phyloP scores from a whole-genome alignment of 257 asterid genomes.

The Plantago ovata region DNA sequence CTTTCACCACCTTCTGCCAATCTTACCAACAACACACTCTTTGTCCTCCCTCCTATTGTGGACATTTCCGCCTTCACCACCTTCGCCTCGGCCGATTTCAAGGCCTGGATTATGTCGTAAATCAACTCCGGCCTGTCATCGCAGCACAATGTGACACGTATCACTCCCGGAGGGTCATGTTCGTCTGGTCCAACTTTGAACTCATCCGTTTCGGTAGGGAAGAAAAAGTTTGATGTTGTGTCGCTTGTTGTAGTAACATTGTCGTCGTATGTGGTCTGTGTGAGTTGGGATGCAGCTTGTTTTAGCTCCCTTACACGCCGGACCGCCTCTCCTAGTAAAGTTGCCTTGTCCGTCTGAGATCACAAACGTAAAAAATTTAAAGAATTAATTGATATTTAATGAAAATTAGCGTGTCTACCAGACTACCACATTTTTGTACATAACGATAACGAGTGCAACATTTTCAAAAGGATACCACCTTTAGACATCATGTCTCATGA shows the following conservation, averaged over 20 bases:
- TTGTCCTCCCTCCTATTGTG: conserved; percentile 77
- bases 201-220: conserved; percentile 74
- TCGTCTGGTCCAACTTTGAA: conserved; percentile 31
- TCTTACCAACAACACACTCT: conserved; percentile 51
- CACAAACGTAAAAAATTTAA: neutral
- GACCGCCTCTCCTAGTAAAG: conserved; percentile 83
- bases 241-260: neutral
- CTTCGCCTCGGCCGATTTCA: conserved; percentile 52
- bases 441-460: no score
- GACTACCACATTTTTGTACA: no score
- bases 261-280: conserved; percentile 12
- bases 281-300: conserved; percentile 40
- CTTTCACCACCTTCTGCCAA: conserved; percentile 24
- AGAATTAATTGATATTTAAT: neutral
- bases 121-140: conserved; percentile 78
- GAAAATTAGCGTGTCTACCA: no score
- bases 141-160: conserved; percentile 65
- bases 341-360: conserved; percentile 82
- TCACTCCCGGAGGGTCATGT: conserved; percentile 33
- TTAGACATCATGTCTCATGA: no score
- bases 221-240: conserved; percentile 13
- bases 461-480: no score
- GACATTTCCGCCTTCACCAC: conserved; percentile 74
- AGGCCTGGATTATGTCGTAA: conserved; percentile 53
- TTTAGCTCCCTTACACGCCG: conserved; percentile 67